Evolutionary conservation across 805 yeast species (phyloP), one percentile per base, ranked within the genome.

Genomic region (Yamadazyma endophytica): DNA sequence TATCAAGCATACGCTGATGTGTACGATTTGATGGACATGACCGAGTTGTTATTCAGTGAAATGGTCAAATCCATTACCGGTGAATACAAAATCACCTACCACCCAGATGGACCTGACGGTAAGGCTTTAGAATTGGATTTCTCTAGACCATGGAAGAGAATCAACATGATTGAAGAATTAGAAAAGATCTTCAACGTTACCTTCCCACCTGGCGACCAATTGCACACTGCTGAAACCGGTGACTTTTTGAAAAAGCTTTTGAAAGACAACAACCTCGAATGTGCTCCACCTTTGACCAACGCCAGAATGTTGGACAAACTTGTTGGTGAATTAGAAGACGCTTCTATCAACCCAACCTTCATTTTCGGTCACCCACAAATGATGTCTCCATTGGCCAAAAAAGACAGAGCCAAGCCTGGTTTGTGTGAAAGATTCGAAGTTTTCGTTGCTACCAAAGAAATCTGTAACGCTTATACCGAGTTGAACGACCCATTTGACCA

Each of bases 341-440:
- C 78, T 32, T 86, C 94, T 58, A 84, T 90, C 65, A 92, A 86
- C 74, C 98, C 98, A 50, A 92, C 97, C 28, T 90, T 90, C 65
- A 85, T 90, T 63, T 89, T 87, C 54, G 98, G 98, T 50, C 98
- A 90, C 64, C 98, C 98, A 38, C 97, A 90, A 71, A 87, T 90
- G 94, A 90, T 90, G 98, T 90, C 97, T 36, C 98, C 98, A 46
- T 76, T 90, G 65, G 98, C 98, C 58, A 90, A 90, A 73, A 86
- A 85, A 70, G 85, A 90, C 60, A 82, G 98, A 68, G 74, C 80
- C 39, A 73, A 76, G 43, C 95, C 96, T 39, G 98, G 98, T 52
- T 71, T 90, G 57, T 88, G 97, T 75, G 98, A 90, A 70, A 80
- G 98, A 66, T 90, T 90, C 61, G 98, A 90, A 71, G 96, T 92